Evolutionary conservation across 768 basidiomycete genomes (phyloP), one percentile per base, ranked within the genome.

Genomic region (Mrakia frigida): DNA sequence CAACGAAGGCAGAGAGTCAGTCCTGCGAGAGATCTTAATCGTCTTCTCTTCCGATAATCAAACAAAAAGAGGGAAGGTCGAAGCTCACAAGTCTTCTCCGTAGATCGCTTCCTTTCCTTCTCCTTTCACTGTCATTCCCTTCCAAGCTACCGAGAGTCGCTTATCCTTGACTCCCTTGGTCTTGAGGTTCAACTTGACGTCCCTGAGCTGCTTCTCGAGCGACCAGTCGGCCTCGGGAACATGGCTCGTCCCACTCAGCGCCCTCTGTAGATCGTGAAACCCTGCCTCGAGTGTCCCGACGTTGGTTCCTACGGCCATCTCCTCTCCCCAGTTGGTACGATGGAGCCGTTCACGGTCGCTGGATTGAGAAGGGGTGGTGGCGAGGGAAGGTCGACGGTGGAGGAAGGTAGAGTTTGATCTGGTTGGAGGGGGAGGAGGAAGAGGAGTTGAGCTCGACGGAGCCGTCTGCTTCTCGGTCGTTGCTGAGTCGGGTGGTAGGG

Each of bases 101-200:
- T 87, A 70, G 28, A 72, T 33, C 0, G 70, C 75, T 6, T 71
- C 60, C 23, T 56, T 87, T n/a, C 89, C 90, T 6, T 86, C 77
- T 50, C 88, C 89, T 9, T 87, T 84, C 43, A 91, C 91, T 76
- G 88, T 85, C 0, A 92, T 83, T 79, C 89, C 85, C 73, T 90
- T 87, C 91, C 91, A 92, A 35, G 88, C 88, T 35, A 92, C 88
- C 41, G 90, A 90, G 9, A 92, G 89, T 76, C 90, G 89, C 86
- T 92, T 92, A 80, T 89, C 88, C 77, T 56, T 87, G 67, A 91
- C 89, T 18, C 90, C 90, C 2, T 89, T 89, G 28, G 82, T 81
- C 74, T 90, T 87, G 71, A 88, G 86, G 2, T 88, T 88, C 79
- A 90, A 89, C 80, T 90, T 91, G 23, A 87, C 89, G 7, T 88